phyloP scores from a whole-genome alignment of 495 filamentous ascomycete species.

The Glarea lozoyensis region DNA sequence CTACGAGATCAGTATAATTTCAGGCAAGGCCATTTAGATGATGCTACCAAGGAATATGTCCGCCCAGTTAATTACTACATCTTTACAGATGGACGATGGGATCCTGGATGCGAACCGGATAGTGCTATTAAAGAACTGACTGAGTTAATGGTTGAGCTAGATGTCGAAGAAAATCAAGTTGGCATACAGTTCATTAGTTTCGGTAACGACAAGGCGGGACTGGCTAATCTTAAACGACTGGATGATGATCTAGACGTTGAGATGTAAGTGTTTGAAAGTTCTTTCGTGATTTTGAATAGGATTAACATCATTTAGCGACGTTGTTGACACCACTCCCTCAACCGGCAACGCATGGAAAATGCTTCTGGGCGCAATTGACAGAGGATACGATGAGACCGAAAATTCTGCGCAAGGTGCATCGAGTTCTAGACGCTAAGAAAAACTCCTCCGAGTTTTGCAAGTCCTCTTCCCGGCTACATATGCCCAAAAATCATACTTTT shows the following conservation, averaged over 20 bases:
- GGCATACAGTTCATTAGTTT: background rate
- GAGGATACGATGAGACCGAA: constrained; percentile 6
- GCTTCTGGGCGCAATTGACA: constrained; percentile 8
- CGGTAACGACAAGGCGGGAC: background rate
- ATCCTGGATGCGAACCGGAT: background rate
- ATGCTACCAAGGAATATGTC: constrained; percentile 2
- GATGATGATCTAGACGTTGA: constrained; percentile 2
- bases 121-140: constrained; percentile 5
- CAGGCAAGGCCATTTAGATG: constrained; percentile 3
- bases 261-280: constrained; percentile 3
- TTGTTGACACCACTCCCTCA: constrained; percentile 12
- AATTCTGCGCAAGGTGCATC: no score
- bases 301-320: constrained; percentile 5
- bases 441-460: no score
- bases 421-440: no score
- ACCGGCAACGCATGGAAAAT: constrained; percentile 7
- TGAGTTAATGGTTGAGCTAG: background rate
- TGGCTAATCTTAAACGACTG: no score
- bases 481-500: no score
- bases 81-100: constrained; percentile 10
- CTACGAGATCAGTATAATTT: background rate
- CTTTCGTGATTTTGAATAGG: constrained; percentile 2
- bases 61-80: constrained; percentile 7
- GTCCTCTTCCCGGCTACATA: no score
- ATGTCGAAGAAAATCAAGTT: constrained; percentile 1